These are phyloP conservation scores for Vanderwaltozyma yarrowii DNA, from an alignment of 805 yeast genomes.

Conservation along the genomic window DNA sequence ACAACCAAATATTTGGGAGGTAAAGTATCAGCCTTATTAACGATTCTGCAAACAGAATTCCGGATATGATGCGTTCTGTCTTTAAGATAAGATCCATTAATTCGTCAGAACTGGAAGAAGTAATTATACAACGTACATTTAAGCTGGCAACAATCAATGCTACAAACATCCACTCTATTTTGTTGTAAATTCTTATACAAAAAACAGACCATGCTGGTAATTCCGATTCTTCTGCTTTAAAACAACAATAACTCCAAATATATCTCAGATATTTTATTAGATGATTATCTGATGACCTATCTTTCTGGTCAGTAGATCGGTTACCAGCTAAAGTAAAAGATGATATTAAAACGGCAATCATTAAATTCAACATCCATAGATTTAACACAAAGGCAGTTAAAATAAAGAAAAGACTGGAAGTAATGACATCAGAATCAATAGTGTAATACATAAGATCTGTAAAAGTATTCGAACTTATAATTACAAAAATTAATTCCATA, in stretches of 20 bases:
- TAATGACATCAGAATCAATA: not conserved
- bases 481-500: slow-evolving; percentile 2
- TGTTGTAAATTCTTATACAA: not conserved
- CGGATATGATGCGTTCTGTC: not conserved
- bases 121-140: not conserved
- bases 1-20: slow-evolving; percentile 1
- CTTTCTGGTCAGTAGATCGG: too few relatives aligned
- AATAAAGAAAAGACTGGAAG: slow-evolving; percentile 1
- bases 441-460: slow-evolving; percentile 1
- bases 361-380: slow-evolving; percentile 1
- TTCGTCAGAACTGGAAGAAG: not conserved
- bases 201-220: not conserved
- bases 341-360: slow-evolving; percentile 1
- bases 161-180: not conserved
- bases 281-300: too few relatives aligned
- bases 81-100: not conserved
- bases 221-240: not conserved
- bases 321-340: not conserved
- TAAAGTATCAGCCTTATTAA: not conserved
- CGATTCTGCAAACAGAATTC: not conserved
- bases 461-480: slow-evolving; percentile 1
- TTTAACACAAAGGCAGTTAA: not conserved
- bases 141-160: not conserved
- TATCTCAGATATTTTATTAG: too few relatives aligned
- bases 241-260: too few relatives aligned